Evolutionary conservation across 495 filamentous ascomycete genomes (phyloP).

Genomic region (Penicilliopsis zonata): DNA sequence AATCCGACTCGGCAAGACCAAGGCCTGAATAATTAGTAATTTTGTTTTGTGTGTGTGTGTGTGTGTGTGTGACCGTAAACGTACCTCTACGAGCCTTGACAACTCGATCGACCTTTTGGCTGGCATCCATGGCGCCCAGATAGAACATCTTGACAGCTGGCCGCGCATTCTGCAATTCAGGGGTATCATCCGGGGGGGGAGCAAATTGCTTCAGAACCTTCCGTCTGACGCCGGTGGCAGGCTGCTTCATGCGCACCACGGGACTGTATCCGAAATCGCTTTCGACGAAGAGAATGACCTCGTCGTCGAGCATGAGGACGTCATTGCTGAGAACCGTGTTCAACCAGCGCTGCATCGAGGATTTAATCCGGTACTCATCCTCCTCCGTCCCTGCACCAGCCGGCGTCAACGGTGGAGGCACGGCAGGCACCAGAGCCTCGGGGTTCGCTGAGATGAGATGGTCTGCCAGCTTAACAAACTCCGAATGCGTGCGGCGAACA

Average conservation of each 20-base stretch:
- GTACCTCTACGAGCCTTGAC: slow-evolving; percentile 87
- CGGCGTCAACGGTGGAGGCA: slow-evolving; percentile 80
- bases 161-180: slow-evolving; percentile 78
- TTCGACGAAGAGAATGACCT: slow-evolving; percentile 94
- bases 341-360: slow-evolving; percentile 85
- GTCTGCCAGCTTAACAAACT: slow-evolving; percentile 89
- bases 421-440: slow-evolving; percentile 93
- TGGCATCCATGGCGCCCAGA: slow-evolving; percentile 84
- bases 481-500: slow-evolving; percentile 85
- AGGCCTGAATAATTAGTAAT: slow-evolving; percentile 44
- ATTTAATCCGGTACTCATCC: slow-evolving; percentile 82
- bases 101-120: slow-evolving; percentile 87
- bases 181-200: slow-evolving; percentile 93
- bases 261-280: slow-evolving; percentile 98
- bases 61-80: slow-evolving; percentile 9
- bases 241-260: slow-evolving; percentile 89
- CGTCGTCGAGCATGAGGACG: slow-evolving; percentile 85
- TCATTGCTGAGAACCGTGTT: slow-evolving; percentile 88
- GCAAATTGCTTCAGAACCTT: slow-evolving; percentile 98
- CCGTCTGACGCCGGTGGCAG: slow-evolving; percentile 86
- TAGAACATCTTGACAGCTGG: slow-evolving; percentile 95
- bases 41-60: neutral
- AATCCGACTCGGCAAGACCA: slow-evolving; percentile 85
- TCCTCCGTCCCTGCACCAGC: slow-evolving; percentile 95
- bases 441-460: slow-evolving; percentile 94